Percentiles rank a stretch among this genome's conserved stretches.
These are phyloP conservation scores for Penicillium italicum DNA, from an alignment of 2,329 filamentous ascomycete genomes.

Conservation along the genomic window DNA sequence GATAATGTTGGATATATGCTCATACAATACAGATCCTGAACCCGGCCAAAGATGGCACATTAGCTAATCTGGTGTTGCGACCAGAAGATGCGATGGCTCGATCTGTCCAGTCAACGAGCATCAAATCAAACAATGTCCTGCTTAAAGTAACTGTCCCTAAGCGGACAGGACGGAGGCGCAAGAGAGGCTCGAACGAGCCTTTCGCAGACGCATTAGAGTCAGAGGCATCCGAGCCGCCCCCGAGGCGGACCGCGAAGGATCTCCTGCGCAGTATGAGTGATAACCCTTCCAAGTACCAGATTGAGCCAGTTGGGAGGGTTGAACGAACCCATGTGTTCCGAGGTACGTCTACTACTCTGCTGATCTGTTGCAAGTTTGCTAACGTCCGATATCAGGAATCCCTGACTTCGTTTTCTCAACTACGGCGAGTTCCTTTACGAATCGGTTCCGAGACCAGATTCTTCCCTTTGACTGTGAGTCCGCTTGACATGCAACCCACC, in stretches of 20 bases:
- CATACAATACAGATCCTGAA: slow-evolving; percentile 43
- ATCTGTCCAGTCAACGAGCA: slow-evolving; percentile 72
- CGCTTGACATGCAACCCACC: fast-evolving
- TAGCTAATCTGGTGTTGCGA: slow-evolving; percentile 68
- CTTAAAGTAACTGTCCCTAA: slow-evolving; percentile 84
- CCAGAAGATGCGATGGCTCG: slow-evolving; percentile 75
- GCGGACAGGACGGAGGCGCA: slow-evolving; percentile 80
- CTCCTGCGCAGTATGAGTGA: slow-evolving; percentile 58
- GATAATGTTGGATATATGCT: slow-evolving; percentile 3
- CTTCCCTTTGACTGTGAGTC: slow-evolving; percentile 65
- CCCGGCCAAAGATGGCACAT: slow-evolving; percentile 45
- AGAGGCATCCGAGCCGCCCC: slow-evolving; percentile 14
- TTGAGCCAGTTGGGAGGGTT: slow-evolving; percentile 69
- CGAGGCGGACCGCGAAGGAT: slow-evolving; percentile 26
- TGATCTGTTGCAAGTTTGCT: neutral
- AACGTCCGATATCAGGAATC: slow-evolving; percentile 49
- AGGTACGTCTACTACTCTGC: slow-evolving; percentile 43
- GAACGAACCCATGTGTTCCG: slow-evolving; percentile 83
- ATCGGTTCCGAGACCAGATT: slow-evolving; percentile 66
- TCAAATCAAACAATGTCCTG: slow-evolving; percentile 75
- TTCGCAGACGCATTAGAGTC: slow-evolving; percentile 50
- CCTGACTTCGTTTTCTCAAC: slow-evolving; percentile 84
- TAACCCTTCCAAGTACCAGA: slow-evolving; percentile 62
- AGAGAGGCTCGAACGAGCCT: slow-evolving; percentile 67
- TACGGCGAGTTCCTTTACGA: slow-evolving; percentile 64